Conservation (phyloP, 306 rosid species). For the Begonia loranthoides region DNA sequence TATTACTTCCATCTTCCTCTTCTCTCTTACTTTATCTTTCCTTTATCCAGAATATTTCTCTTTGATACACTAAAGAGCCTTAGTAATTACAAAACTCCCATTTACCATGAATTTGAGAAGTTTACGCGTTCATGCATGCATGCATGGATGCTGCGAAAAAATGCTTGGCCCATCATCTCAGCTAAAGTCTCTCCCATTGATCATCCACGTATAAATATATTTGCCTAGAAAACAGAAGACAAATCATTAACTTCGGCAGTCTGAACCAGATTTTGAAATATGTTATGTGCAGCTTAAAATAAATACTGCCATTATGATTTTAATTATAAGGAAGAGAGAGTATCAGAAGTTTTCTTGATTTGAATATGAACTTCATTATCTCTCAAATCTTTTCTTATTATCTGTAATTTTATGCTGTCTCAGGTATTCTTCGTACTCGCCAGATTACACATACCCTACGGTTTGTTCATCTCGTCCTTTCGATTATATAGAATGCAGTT, state of each 20-base stretch:
- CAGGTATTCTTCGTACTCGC: conserved; percentile 97
- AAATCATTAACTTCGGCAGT: no score
- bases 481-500: not conserved
- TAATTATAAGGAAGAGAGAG: no score
- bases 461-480: conserved; percentile 32
- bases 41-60: conserved; percentile 4
- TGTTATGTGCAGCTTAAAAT: no score
- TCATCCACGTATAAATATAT: no score
- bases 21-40: conserved; percentile 8
- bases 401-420: conserved; percentile 5
- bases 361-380: not conserved
- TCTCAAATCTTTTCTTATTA: not conserved
- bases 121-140: conserved; percentile 1
- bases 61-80: not conserved
- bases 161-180: no score
- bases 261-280: no score
- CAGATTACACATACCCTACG: conserved; percentile 88
- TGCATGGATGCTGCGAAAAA: not conserved
- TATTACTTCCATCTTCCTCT: conserved; percentile 3
- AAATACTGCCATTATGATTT: no score
- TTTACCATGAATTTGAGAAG: not conserved
- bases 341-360: no score
- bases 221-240: no score
- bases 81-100: no score
- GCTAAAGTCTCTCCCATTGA: no score